Base-by-base conservation (phyloP, 2,329 filamentous ascomycete genomes). In the Neoascochyta sp. region DNA sequence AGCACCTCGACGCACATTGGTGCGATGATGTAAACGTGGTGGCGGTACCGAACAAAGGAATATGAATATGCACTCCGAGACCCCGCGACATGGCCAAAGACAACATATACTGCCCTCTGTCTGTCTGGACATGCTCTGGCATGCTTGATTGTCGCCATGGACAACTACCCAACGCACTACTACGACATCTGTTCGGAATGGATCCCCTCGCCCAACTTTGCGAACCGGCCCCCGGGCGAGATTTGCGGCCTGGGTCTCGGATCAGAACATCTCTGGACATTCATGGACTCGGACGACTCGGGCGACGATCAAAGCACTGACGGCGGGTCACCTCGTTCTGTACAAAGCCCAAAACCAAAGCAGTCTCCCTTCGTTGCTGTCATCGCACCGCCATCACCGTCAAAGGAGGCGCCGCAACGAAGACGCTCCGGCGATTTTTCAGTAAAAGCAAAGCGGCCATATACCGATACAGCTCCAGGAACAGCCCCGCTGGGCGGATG, bases 151-250 rank as follows among this genome's bases (percentile, higher is more conserved):
- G n/a, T n/a, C n/a, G n/a, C n/a, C n/a, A n/a, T n/a, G n/a, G n/a
- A n/a, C n/a, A n/a, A n/a, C n/a, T n/a, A n/a, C n/a, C n/a, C n/a
- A n/a, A n/a, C n/a, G n/a, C n/a, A 52, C 15, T 50, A 53, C 29
- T 51, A 50, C 19, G 47, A 53, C 24, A 42, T 51, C 21, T 38
- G 45, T 7, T 16, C 35, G 13, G 44, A 53, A 11, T 27, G 43
- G 24, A 21, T 53, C 18, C 50, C 50, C 5, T 39, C 39, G 24
- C 36, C 50, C 5, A 53, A 53, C 29, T 51, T 53, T 32, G 50
- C 47, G 19, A 38, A 39, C 16, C 41, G 46, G 7, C 47, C 50
- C 24, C 29, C 38, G n/a, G 44, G 39, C 26, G 50, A 53, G 14
- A 51, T 52, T 17, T 41, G 44, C n/a, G 47, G 50, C 19, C 36